Conservation (phyloP, 2,329 filamentous ascomycete genomes). For the Ceratocystiopsis sp. region DNA sequence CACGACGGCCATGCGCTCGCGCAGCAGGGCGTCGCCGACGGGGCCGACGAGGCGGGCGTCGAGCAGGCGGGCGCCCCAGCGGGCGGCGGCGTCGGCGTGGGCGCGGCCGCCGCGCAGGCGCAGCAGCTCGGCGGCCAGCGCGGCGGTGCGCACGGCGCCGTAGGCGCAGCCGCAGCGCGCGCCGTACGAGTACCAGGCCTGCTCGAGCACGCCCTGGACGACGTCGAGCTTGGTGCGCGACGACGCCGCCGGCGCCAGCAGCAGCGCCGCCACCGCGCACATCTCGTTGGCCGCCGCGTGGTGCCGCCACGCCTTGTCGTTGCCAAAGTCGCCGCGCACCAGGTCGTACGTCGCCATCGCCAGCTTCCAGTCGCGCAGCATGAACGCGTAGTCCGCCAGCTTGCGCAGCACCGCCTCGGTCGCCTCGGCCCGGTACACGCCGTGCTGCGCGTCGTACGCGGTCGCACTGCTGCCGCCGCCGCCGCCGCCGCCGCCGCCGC, state of each 20-base stretch:
- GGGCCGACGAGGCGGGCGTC: constrained; percentile 58
- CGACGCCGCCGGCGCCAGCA: constrained; percentile 54
- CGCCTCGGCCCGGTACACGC: constrained; percentile 69
- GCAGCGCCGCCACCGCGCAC: constrained; percentile 68
- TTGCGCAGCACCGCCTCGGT: constrained; percentile 87
- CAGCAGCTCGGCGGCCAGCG: constrained; percentile 63
- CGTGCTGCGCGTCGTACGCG: constrained; percentile 70
- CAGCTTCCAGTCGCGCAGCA: constrained; percentile 91
- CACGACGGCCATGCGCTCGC: constrained; percentile 71
- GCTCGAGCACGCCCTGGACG: constrained; percentile 75
- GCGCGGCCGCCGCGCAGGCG: constrained; percentile 63
- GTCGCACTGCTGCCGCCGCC: constrained; percentile 42
- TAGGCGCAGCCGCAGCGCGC: constrained; percentile 68
- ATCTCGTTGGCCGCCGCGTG: constrained; percentile 92
- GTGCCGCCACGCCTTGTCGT: constrained; percentile 93
- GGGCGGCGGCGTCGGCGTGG: constrained; percentile 70
- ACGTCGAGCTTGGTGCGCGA: constrained; percentile 66
- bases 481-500: constrained; percentile 25
- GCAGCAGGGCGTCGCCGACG: constrained; percentile 66
- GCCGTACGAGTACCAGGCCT: constrained; percentile 81
- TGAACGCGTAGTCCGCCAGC: constrained; percentile 86
- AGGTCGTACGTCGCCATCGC: constrained; percentile 86
- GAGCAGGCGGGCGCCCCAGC: constrained; percentile 66
- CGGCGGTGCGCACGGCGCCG: constrained; percentile 60
- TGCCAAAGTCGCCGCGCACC: constrained; percentile 71